phyloP scores from a whole-genome alignment of 2,329 filamentous ascomycete species.

The Hypoxylon sp. region DNA sequence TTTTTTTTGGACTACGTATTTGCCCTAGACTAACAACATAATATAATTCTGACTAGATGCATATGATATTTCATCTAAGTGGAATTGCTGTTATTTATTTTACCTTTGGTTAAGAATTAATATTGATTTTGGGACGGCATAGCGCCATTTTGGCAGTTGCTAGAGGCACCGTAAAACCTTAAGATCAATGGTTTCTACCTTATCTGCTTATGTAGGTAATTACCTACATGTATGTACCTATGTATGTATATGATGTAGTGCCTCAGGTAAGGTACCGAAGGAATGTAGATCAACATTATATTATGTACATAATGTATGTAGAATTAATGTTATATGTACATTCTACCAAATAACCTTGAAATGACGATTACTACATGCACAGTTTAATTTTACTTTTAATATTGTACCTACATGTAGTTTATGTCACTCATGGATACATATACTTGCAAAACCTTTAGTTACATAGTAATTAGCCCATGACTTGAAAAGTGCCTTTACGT shows the following conservation, averaged over 20 bases:
- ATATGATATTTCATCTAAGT: not conserved
- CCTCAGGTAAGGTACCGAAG: not conserved
- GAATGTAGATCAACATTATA: not conserved
- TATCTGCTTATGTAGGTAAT: too few species aligned
- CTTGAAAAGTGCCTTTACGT: too few species aligned
- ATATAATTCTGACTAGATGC: not conserved
- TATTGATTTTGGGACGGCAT: not conserved
- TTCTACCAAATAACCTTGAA: too few species aligned
- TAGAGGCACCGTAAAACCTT: not conserved
- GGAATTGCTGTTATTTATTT: not conserved
- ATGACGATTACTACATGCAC: too few species aligned
- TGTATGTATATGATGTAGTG: too few species aligned
- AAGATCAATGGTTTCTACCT: not conserved
- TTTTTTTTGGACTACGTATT: not conserved
- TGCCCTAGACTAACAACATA: not conserved
- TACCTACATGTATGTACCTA: not conserved
- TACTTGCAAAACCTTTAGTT: too few species aligned
- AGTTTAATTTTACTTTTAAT: too few species aligned
- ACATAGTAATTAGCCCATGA: too few species aligned
- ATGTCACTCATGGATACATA: too few species aligned
- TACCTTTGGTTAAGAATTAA: not conserved
- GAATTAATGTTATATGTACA: too few species aligned
- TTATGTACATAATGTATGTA: too few species aligned
- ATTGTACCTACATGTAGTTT: too few species aligned
- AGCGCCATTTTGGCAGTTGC: not conserved